Percentiles rank a stretch among this genome's conserved stretches.
phyloP scores from a whole-genome alignment of 164 flowering plant species.

The Nymphaea thermarum region DNA sequence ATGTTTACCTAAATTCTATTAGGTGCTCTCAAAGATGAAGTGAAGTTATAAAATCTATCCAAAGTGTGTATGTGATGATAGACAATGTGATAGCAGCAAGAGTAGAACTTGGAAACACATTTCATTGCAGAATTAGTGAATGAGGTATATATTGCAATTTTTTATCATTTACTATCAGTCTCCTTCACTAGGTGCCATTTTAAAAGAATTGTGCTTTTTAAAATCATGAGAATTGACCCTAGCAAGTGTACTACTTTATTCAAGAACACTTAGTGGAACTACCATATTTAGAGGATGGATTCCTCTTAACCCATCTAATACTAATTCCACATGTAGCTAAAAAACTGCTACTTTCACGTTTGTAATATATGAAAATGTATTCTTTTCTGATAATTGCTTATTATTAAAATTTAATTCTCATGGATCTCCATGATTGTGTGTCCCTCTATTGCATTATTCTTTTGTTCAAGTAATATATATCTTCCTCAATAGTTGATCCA shows the following conservation, averaged over 20 bases:
- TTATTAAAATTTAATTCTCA: too few relatives aligned
- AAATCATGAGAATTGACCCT: constrained; percentile 80
- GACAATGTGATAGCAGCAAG: constrained; percentile 84
- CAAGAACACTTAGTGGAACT: constrained; percentile 83
- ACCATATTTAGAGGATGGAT: constrained; percentile 95
- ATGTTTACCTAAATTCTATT: not conserved
- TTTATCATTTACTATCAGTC: too few relatives aligned
- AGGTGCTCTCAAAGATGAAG: constrained; percentile 69
- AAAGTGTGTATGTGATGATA: constrained; percentile 71
- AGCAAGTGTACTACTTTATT: constrained; percentile 83
- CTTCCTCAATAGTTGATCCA: not conserved
- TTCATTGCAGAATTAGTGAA: constrained; percentile 94
- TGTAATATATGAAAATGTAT: too few relatives aligned
- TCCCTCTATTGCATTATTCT: not conserved
- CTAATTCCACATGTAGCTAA: constrained; percentile 60
- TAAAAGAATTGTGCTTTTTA: not conserved
- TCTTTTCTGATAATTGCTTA: not conserved
- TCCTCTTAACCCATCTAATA: constrained; percentile 59
- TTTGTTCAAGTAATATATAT: too few relatives aligned
- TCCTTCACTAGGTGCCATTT: not conserved
- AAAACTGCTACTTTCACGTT: constrained; percentile 30
- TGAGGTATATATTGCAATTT: constrained; percentile 41
- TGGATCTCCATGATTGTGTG: not conserved
- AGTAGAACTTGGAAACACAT: constrained; percentile 59
- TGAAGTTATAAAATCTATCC: constrained; percentile 62